Evolutionary conservation across 345 rosid species (phyloP).

Genomic region (Aethionema arabicum): DNA sequence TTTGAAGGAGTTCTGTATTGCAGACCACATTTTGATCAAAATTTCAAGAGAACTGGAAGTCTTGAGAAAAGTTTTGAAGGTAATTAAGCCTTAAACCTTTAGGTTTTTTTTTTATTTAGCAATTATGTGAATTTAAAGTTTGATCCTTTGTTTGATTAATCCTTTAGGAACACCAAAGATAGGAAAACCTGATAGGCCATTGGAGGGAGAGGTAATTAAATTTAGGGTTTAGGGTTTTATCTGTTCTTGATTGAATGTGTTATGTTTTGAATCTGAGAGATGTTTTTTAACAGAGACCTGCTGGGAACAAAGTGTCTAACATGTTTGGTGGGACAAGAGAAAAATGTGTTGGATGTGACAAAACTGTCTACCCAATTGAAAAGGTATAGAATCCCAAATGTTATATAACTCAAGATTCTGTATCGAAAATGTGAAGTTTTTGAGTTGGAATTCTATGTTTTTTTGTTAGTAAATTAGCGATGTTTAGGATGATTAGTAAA

Average conservation of each 20-base stretch:
- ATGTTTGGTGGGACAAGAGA: conserved; percentile 96
- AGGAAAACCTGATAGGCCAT: conserved; percentile 68
- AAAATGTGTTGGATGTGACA: conserved; percentile 82
- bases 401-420: not conserved
- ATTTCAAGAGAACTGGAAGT: conserved; percentile 95
- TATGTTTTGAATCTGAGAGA: conserved; percentile 6
- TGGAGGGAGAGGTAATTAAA: conserved; percentile 86
- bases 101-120: not conserved
- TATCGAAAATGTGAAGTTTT: too few relatives aligned
- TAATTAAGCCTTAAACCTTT: conserved; percentile 20
- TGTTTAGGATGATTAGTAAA: too few relatives aligned
- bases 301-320: conserved; percentile 67
- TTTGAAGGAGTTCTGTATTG: conserved; percentile 97
- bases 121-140: conserved; percentile 7
- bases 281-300: conserved; percentile 63
- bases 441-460: too few relatives aligned
- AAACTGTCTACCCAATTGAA: conserved; percentile 88
- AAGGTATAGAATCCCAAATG: conserved; percentile 48
- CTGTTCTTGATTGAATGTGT: conserved; percentile 22
- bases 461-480: too few relatives aligned
- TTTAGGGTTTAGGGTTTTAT: not conserved
- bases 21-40: conserved; percentile 97
- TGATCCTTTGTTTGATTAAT: conserved; percentile 8
- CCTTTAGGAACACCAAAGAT: conserved; percentile 80
- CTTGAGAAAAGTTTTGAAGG: conserved; percentile 98